Evolutionary conservation across 2,329 filamentous ascomycete genomes (phyloP).

Genomic region (Epichloe baconii): DNA sequence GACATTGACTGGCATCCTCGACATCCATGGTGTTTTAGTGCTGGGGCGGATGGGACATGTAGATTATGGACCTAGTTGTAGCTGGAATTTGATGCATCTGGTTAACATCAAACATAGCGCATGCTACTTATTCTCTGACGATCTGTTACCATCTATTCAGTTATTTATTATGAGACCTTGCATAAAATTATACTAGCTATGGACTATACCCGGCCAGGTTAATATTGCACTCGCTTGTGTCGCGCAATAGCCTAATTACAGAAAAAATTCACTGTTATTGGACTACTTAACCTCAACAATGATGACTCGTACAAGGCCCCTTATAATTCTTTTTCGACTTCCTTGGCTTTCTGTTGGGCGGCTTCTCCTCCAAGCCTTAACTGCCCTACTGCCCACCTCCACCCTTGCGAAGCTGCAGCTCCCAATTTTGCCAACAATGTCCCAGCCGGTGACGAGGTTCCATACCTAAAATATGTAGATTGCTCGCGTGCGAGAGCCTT

Average conservation of each 20-base stretch:
- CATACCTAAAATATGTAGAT: slow-evolving; percentile 64
- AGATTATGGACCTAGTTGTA: slow-evolving; percentile 62
- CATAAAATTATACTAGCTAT: no score
- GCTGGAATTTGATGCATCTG: no score
- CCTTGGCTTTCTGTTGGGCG: slow-evolving; percentile 33
- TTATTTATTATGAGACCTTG: no score
- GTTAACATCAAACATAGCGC: no score
- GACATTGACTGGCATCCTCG: slow-evolving; percentile 92
- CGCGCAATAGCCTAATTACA: no score
- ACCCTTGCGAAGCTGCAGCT: slow-evolving; percentile 32
- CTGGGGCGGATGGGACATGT: slow-evolving; percentile 85
- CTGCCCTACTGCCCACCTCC: slow-evolving; percentile 39
- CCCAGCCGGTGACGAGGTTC: slow-evolving; percentile 50
- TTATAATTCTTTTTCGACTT: slow-evolving; percentile 15
- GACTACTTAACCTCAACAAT: no score
- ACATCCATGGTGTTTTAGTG: slow-evolving; percentile 89
- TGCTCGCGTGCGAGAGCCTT: slow-evolving; percentile 60
- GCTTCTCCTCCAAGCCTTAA: slow-evolving; percentile 33
- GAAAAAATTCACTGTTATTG: no score
- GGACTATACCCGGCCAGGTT: no score
- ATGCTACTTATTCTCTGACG: no score
- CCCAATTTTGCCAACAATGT: slow-evolving; percentile 53
- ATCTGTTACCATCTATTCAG: no score
- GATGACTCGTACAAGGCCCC: background rate
- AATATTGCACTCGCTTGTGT: no score